Evolutionary conservation across 1,284 basidiomycete genomes (phyloP).

Genomic region (Mycosarcoma maydis): DNA sequence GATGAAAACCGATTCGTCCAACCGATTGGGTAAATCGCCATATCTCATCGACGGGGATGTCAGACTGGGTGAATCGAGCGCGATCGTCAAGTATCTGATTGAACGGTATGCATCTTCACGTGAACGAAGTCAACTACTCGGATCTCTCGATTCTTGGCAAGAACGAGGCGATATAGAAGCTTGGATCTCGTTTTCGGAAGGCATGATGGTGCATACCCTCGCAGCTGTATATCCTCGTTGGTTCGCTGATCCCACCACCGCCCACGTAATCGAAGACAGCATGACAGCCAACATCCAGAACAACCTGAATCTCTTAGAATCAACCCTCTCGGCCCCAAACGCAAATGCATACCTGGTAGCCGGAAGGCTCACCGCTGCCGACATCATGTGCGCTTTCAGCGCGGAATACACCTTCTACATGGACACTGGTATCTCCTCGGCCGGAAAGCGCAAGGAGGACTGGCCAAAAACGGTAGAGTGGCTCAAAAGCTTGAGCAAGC

Average conservation of each 20-base stretch:
- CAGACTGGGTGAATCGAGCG: conserved; percentile 10
- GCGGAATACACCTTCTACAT: conserved; percentile 37
- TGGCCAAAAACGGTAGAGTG: conserved; percentile 36
- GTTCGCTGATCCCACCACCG: conserved; percentile 6
- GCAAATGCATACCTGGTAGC: conserved; percentile 8
- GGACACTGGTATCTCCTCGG: conserved; percentile 17
- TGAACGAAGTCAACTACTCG: conserved; percentile 5
- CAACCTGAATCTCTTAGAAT: conserved; percentile 23
- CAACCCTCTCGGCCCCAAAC: background rate
- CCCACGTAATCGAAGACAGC: conserved; percentile 5
- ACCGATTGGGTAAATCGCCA: conserved; percentile 31
- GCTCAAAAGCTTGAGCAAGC: conserved; percentile 12
- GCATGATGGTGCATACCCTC: conserved; percentile 32
- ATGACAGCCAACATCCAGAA: conserved; percentile 35
- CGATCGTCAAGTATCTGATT: conserved; percentile 27
- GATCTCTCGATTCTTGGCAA: conserved; percentile 9
- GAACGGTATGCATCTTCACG: conserved; percentile 18
- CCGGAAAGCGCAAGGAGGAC: conserved; percentile 16
- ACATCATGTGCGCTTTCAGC: conserved; percentile 32
- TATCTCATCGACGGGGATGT: conserved; percentile 18
- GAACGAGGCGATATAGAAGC: conserved; percentile 13
- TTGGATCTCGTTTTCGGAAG: conserved; percentile 30
- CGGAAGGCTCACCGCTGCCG: conserved; percentile 14
- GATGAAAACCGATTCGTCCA: conserved; percentile 15
- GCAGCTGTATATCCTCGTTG: conserved; percentile 27